Conservation (phyloP, 257 asterid species). For the Solanum arcanum region DNA sequence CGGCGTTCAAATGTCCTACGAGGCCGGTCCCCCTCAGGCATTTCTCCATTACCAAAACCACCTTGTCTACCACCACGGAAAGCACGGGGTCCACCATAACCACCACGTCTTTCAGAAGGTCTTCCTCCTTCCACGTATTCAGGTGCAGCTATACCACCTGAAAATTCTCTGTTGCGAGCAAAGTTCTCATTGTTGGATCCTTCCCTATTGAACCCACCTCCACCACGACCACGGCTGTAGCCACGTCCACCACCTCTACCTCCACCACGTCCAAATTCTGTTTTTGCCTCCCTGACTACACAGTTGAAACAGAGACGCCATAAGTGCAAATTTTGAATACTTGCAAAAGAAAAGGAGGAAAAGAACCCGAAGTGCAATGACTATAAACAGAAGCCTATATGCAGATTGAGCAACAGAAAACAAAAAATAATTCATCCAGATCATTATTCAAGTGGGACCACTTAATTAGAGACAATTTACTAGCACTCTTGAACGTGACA, state of each 20-base stretch:
- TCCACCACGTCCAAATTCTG: constrained; percentile 46
- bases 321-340: background rate
- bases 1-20: constrained; percentile 55
- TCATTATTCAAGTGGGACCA: background rate
- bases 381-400: background rate
- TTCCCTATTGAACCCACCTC: constrained; percentile 53
- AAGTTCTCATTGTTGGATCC: constrained; percentile 23
- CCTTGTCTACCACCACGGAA: constrained; percentile 61
- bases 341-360: background rate
- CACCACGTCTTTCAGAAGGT: constrained; percentile 54
- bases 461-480: background rate
- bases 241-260: constrained; percentile 71
- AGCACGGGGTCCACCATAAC: constrained; percentile 60
- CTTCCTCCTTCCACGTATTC: constrained; percentile 38
- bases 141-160: constrained; percentile 37
- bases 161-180: constrained; percentile 33
- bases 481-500: background rate
- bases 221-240: constrained; percentile 53
- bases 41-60: constrained; percentile 65
- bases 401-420: background rate
- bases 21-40: constrained; percentile 59
- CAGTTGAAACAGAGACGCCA: background rate
- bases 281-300: constrained; percentile 53
- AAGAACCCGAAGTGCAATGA: background rate
- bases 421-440: background rate